Percentiles rank a stretch among this genome's conserved stretches.
phyloP scores from a whole-genome alignment of 176 grass and related monocot species.

The Lolium perenne region DNA sequence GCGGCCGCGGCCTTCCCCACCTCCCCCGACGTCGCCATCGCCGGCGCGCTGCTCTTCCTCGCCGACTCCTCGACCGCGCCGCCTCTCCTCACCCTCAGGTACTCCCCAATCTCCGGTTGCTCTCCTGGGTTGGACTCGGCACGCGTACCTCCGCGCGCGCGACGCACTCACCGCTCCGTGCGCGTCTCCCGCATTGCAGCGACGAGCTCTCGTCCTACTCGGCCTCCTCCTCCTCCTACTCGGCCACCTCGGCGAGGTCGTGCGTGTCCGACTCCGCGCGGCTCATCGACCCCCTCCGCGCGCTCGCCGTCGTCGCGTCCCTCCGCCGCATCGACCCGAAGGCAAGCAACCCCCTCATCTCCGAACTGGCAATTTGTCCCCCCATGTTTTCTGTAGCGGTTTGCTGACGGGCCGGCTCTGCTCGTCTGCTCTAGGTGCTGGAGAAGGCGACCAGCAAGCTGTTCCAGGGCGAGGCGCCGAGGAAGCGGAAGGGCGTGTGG shows the following conservation, averaged over 20 bases:
- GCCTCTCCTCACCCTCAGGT: conserved; percentile 40
- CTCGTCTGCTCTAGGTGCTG: conserved; percentile 45
- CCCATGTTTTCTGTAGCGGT: background rate
- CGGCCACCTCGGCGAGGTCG: conserved; percentile 46
- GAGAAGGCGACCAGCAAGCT: conserved; percentile 39
- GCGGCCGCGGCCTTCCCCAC: conserved; percentile 21
- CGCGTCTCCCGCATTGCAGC: conserved; percentile 24
- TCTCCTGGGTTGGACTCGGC: background rate
- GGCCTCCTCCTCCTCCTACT: conserved; percentile 49
- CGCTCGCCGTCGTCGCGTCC: conserved; percentile 52
- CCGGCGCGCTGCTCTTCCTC: conserved; percentile 51
- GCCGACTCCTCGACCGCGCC: conserved; percentile 35
- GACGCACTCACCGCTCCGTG: background rate
- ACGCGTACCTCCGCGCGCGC: background rate
- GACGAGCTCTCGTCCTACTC: conserved; percentile 55
- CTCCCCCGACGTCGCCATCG: conserved; percentile 26
- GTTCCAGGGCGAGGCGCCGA: conserved; percentile 3
- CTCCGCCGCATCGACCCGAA: conserved; percentile 53
- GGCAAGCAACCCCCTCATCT: background rate
- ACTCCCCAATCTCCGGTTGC: background rate
- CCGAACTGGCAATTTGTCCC: background rate
- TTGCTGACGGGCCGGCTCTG: conserved; percentile 14
- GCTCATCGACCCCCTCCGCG: conserved; percentile 46
- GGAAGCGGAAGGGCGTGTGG: conserved; percentile 61
- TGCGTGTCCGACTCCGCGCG: conserved; percentile 54